Conservation (phyloP, 108 stramenopile genomes). For the Conticribra weissflogii region DNA sequence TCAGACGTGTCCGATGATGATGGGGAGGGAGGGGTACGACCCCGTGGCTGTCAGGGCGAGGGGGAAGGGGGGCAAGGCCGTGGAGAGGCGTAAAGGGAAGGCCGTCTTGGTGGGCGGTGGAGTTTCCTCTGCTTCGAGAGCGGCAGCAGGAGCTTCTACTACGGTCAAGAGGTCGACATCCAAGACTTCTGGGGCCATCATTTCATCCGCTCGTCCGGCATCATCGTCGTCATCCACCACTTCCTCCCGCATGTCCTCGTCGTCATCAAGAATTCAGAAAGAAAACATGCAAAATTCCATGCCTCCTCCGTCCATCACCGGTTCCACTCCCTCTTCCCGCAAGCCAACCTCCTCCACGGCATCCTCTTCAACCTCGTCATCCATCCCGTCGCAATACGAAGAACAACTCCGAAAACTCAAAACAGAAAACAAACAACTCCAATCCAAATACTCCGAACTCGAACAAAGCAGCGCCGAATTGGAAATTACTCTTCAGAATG, state of each 20-base stretch:
- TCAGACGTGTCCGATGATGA: constrained; percentile 42
- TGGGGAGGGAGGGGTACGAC: constrained; percentile 87
- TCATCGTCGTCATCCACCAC: neutral
- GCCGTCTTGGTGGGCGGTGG: constrained; percentile 1
- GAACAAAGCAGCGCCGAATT: constrained; percentile 50
- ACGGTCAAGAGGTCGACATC: neutral
- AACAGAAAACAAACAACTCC: constrained; percentile 45
- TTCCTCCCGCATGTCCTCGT: constrained; percentile 7
- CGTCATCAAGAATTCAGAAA: neutral
- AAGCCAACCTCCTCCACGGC: constrained; percentile 7
- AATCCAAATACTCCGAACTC: constrained; percentile 59
- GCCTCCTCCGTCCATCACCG: neutral
- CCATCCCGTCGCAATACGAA: constrained; percentile 15
- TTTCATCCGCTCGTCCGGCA: neutral
- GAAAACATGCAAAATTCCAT: neutral
- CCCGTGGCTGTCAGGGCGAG: constrained; percentile 75
- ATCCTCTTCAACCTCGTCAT: constrained; percentile 9
- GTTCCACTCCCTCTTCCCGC: no score
- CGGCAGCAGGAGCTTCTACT: neutral
- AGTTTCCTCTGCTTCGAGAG: neutral
- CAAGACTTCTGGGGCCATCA: neutral
- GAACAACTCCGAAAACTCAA: constrained; percentile 39
- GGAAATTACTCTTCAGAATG: constrained; percentile 58
- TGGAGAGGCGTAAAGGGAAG: constrained; percentile 23
- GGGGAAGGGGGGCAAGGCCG: constrained; percentile 88